Conservation (phyloP, 805 yeast genomes). For the Spathaspora hagerdaliae region DNA sequence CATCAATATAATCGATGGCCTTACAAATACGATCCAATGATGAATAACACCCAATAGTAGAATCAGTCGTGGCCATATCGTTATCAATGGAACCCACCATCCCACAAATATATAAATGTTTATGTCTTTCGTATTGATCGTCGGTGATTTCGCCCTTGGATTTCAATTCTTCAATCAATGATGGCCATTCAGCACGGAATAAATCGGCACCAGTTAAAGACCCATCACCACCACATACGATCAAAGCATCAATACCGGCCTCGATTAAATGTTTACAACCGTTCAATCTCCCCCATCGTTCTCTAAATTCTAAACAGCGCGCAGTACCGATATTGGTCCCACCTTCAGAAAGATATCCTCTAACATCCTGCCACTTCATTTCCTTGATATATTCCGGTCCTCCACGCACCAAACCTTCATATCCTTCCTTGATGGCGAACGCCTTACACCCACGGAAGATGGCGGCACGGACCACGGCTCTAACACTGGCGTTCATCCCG, state of each 20-base stretch:
- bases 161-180: constrained; percentile 69
- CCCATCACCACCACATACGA: constrained; percentile 99
- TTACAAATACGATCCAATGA: constrained; percentile 90
- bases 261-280: constrained; percentile 83
- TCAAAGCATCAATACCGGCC: constrained; percentile 88
- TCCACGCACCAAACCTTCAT: constrained; percentile 87
- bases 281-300: constrained; percentile 75
- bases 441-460: constrained; percentile 85
- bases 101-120: constrained; percentile 82
- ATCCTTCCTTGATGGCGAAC: constrained; percentile 90
- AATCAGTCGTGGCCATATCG: constrained; percentile 96
- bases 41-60: constrained; percentile 94
- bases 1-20: constrained; percentile 93
- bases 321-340: constrained; percentile 98
- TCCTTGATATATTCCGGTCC: constrained; percentile 68
- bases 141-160: constrained; percentile 51
- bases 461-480: constrained; percentile 94
- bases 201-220: constrained; percentile 96
- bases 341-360: constrained; percentile 89
- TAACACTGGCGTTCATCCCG: constrained; percentile 95
- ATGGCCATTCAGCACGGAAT: constrained; percentile 94
- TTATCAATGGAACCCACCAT: constrained; percentile 96
- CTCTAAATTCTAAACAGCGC: constrained; percentile 79
- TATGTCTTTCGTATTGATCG: constrained; percentile 58
- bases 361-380: constrained; percentile 90